Conservation (phyloP, 192 early-diverging fungal genomes). For the Coemansia sp. region DNA sequence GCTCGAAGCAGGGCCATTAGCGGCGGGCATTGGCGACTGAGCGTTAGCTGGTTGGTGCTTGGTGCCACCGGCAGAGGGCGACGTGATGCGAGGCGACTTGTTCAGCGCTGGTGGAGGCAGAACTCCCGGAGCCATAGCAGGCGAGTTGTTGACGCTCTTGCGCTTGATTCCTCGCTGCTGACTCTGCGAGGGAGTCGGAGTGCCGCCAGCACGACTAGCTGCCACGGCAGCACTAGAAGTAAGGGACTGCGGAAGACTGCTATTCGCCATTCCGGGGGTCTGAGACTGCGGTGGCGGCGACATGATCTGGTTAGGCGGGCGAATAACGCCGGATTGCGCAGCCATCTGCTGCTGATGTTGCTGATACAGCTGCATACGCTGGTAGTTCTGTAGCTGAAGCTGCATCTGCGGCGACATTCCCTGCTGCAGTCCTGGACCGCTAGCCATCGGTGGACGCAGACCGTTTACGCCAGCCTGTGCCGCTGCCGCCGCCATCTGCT, state of each 20-base stretch:
- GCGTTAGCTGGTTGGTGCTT: neutral
- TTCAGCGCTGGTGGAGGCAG: constrained; percentile 2
- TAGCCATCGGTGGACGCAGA: neutral
- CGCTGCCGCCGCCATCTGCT: neutral
- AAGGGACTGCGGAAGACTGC: constrained; percentile 4
- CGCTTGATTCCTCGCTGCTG: constrained; percentile 43
- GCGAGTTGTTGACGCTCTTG: constrained; percentile 49
- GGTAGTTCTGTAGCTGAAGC: neutral
- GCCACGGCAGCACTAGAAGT: neutral
- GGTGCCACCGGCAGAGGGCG: constrained; percentile 8
- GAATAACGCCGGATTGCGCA: neutral
- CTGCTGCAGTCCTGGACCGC: constrained; percentile 8
- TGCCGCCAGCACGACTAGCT: neutral
- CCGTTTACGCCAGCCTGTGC: neutral
- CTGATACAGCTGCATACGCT: constrained; percentile 1
- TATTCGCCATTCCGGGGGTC: neutral
- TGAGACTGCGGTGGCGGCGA: constrained; percentile 17
- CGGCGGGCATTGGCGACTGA: neutral
- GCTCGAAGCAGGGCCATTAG: neutral
- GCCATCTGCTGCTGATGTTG: constrained; percentile 22
- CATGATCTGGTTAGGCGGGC: constrained; percentile 24
- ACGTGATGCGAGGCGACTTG: constrained; percentile 42
- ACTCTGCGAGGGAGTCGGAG: constrained; percentile 23
- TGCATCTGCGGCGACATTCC: constrained; percentile 10
- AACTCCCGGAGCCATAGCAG: constrained; percentile 9